phyloP scores from a whole-genome alignment of 805 yeast species.

The Kluyveromyces aestuarii region DNA sequence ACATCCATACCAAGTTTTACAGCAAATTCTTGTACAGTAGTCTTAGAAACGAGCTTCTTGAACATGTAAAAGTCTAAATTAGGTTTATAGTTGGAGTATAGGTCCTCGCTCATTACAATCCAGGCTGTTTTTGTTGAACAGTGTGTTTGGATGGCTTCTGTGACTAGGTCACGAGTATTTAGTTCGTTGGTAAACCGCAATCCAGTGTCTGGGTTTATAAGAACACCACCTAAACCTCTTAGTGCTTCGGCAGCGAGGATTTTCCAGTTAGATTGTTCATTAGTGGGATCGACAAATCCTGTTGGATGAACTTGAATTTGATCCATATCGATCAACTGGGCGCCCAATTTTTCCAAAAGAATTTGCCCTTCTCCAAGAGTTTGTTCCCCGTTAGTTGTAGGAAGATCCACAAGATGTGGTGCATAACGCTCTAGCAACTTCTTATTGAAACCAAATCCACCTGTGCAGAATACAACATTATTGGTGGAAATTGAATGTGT shows the following conservation, averaged over 20 bases:
- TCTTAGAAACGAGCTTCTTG: conserved; percentile 28
- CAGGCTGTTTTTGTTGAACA: conserved; percentile 25
- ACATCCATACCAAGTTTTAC: conserved; percentile 18
- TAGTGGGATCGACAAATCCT: conserved; percentile 42
- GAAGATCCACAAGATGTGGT: conserved; percentile 37
- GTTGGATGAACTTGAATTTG: conserved; percentile 57
- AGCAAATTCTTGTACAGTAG: conserved; percentile 25
- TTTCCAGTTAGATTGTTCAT: conserved; percentile 37
- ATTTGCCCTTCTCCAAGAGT: conserved; percentile 54
- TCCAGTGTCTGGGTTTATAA: conserved; percentile 37
- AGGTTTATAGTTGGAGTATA: conserved; percentile 36
- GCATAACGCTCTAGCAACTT: conserved; percentile 34
- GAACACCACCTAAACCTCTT: conserved; percentile 51
- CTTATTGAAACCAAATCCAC: conserved; percentile 42
- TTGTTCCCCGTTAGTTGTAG: conserved; percentile 48
- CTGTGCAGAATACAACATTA: conserved; percentile 45
- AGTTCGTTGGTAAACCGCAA: conserved; percentile 47
- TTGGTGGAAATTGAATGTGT: conserved; percentile 19
- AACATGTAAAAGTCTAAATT: conserved; percentile 45
- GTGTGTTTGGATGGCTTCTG: conserved; percentile 32
- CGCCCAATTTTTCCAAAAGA: conserved; percentile 39
- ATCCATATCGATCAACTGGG: conserved; percentile 46
- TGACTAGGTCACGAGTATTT: conserved; percentile 43
- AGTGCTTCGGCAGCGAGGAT: conserved; percentile 52
- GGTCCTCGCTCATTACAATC: conserved; percentile 34